Percentiles rank a stretch among this genome's conserved stretches.
Conservation (phyloP, 2,329 filamentous ascomycete species). For the Ophiostoma quercus region DNA sequence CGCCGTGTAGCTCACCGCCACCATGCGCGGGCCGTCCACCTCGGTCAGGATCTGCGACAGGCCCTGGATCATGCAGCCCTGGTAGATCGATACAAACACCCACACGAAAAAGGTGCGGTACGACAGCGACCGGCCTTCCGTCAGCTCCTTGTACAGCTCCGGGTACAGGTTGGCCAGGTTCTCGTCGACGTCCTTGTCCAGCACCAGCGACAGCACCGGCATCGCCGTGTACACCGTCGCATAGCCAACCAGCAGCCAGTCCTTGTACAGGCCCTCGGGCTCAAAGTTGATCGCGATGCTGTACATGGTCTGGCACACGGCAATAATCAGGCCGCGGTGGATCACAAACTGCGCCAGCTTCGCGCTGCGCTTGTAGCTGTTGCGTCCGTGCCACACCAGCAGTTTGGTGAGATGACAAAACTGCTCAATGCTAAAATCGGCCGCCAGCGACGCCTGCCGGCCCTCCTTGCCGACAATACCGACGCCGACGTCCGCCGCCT, state of each 20-base stretch:
- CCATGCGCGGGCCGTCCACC: constrained; percentile 68
- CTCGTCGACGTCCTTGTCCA: constrained; percentile 94
- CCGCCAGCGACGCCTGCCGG: constrained; percentile 85
- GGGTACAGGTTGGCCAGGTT: constrained; percentile 90
- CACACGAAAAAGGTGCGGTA: constrained; percentile 96
- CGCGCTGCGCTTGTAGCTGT: constrained; percentile 91
- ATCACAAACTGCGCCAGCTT: constrained; percentile 98
- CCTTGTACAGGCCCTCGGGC: constrained; percentile 88
- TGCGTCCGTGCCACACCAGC: constrained; percentile 97
- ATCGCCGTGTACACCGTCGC: constrained; percentile 92
- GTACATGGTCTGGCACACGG: constrained; percentile 95
- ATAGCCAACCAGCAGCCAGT: constrained; percentile 96
- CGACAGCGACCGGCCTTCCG: constrained; percentile 74
- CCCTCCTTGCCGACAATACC: constrained; percentile 98
- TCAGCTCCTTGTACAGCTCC: constrained; percentile 97
- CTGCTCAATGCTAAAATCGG: constrained; percentile 93
- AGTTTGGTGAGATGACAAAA: constrained; percentile 94
- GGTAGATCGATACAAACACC: constrained; percentile 92
- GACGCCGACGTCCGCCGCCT: constrained; percentile 94
- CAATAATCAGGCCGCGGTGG: constrained; percentile 90
- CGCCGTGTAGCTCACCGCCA: constrained; percentile 85
- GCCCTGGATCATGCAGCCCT: constrained; percentile 93
- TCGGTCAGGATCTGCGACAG: constrained; percentile 82
- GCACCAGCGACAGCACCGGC: constrained; percentile 86
- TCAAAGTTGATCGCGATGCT: constrained; percentile 89